Conservation (phyloP, 495 filamentous ascomycete genomes). For the Jackrogersella multiformis region DNA sequence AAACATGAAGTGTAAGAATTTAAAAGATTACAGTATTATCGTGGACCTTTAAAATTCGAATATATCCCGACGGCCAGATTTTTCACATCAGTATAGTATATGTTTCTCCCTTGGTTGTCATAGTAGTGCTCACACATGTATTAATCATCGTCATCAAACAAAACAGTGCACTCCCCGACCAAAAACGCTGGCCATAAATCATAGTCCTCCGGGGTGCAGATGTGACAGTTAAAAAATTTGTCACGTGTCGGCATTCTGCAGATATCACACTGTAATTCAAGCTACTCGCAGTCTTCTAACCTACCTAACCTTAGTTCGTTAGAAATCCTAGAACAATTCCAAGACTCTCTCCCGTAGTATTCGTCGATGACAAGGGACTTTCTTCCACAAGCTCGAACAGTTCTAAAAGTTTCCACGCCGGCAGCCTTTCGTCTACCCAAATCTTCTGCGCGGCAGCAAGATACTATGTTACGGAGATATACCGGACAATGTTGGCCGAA, state of each 20-base stretch:
- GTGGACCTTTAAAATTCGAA: neutral
- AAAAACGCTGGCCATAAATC: neutral
- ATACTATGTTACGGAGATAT: neutral
- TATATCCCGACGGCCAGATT: neutral
- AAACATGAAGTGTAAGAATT: no score
- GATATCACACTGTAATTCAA: neutral
- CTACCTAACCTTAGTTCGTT: neutral
- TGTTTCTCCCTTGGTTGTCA: neutral
- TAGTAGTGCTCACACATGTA: neutral
- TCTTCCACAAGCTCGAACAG: neutral
- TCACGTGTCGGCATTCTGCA: neutral
- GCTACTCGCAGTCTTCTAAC: neutral
- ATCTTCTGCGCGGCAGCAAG: neutral
- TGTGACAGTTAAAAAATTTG: neutral
- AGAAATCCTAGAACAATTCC: no score
- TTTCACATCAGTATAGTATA: neutral
- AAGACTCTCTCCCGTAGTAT: neutral
- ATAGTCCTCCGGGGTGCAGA: neutral
- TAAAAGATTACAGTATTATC: no score
- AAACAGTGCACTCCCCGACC: neutral
- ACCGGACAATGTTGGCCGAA: neutral
- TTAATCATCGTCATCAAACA: neutral
- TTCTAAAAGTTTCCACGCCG: neutral
- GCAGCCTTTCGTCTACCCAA: neutral
- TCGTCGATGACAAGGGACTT: neutral